Evolutionary conservation across 176 grass and related monocot genomes (phyloP).

Genomic region (Oryza nivara): DNA sequence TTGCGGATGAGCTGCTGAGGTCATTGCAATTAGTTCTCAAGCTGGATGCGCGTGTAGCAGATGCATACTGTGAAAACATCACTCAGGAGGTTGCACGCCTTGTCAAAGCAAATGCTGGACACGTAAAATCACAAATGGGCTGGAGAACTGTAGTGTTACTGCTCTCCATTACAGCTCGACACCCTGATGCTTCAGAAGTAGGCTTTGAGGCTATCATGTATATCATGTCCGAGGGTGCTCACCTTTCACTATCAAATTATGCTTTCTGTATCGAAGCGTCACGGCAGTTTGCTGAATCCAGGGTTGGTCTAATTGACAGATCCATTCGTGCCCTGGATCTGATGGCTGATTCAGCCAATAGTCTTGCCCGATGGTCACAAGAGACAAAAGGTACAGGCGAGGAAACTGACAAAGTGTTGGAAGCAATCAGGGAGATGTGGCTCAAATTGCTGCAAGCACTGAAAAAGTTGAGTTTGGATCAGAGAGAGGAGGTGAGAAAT

Average conservation of each 20-base stretch:
- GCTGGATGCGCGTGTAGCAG: constrained; percentile 89
- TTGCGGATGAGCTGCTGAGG: constrained; percentile 86
- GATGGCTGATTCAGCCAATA: constrained; percentile 68
- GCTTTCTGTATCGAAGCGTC: constrained; percentile 83
- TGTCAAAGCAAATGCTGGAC: constrained; percentile 83
- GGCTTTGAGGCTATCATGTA: constrained; percentile 88
- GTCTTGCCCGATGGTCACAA: constrained; percentile 75
- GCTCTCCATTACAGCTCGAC: constrained; percentile 95
- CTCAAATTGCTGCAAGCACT: constrained; percentile 73
- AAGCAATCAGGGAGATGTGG: constrained; percentile 98
- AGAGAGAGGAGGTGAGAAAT: constrained; percentile 90
- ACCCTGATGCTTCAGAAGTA: constrained; percentile 83
- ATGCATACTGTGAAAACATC: constrained; percentile 97
- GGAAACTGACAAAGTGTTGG: constrained; percentile 74
- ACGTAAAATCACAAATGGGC: constrained; percentile 90
- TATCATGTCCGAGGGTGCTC: constrained; percentile 89
- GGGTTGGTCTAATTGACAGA: constrained; percentile 76
- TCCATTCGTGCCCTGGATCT: constrained; percentile 83
- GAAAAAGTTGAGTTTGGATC: constrained; percentile 90
- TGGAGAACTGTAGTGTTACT: constrained; percentile 86
- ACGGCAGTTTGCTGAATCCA: constrained; percentile 87
- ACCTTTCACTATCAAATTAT: constrained; percentile 80
- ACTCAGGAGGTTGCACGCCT: constrained; percentile 82
- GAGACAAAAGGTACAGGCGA: constrained; percentile 64
- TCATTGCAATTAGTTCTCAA: constrained; percentile 95